Percentiles rank a stretch among this genome's conserved stretches.
phyloP scores from a whole-genome alignment of 2,329 filamentous ascomycete genomes.

The Colletotrichum tanaceti region DNA sequence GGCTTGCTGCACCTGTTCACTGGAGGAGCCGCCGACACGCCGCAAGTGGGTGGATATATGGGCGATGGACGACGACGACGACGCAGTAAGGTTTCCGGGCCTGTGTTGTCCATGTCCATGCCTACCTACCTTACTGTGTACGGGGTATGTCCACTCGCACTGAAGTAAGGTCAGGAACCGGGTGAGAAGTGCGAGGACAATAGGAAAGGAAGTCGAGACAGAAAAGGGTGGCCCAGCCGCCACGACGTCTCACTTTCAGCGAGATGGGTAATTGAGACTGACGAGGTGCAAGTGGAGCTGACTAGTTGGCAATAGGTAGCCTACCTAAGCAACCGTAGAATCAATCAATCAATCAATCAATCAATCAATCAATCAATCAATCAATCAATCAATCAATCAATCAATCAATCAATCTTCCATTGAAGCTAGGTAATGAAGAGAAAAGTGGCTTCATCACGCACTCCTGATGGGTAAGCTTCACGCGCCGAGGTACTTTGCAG shows the following conservation, averaged over 20 bases:
- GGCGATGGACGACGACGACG: neutral
- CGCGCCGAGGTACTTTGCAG: neutral
- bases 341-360: no score
- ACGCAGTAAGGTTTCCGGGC: neutral
- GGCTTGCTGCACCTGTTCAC: neutral
- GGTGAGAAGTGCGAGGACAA: neutral
- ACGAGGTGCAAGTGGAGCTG: conserved; percentile 14
- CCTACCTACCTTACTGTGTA: no score
- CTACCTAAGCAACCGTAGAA: neutral
- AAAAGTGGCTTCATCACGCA: neutral
- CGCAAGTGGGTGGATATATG: neutral
- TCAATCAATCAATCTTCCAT: conserved; percentile 17
- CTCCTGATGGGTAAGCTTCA: neutral
- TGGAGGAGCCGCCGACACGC: conserved; percentile 7
- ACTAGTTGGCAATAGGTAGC: no score
- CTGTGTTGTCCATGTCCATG: neutral
- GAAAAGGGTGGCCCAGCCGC: conserved; percentile 24
- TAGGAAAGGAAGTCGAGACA: conserved; percentile 1
- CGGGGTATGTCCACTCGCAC: no score
- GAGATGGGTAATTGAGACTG: conserved; percentile 23
- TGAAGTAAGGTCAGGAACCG: conserved; percentile 9
- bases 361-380: no score
- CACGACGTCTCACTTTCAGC: conserved; percentile 2
- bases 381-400: no score
- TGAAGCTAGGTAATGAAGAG: neutral